phyloP scores from a whole-genome alignment of 441 rosid genomes.

The Geranium incanum region DNA sequence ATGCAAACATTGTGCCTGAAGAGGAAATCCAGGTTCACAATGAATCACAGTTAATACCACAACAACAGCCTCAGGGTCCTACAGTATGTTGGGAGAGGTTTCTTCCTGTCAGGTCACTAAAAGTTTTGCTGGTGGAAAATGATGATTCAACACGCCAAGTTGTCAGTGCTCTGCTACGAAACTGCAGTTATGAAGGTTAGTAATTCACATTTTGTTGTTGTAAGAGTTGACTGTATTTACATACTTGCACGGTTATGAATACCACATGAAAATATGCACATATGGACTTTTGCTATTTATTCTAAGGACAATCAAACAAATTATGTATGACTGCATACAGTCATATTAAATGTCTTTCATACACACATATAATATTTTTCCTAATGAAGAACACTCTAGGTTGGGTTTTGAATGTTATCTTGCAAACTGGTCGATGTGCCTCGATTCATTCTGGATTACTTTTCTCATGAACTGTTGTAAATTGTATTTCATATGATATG shows the following conservation, averaged over 20 bases:
- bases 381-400: not conserved
- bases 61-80: slow-evolving; percentile 40
- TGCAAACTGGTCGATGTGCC: not conserved
- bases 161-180: slow-evolving; percentile 66
- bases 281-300: too few relatives aligned
- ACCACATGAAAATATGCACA: not conserved
- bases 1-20: slow-evolving; percentile 28
- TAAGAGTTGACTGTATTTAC: not conserved
- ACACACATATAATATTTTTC: not conserved
- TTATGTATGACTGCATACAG: not conserved
- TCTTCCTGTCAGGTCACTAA: slow-evolving; percentile 57
- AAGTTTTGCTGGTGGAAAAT: slow-evolving; percentile 77
- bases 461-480: not conserved
- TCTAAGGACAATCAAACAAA: too few relatives aligned
- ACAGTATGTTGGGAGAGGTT: slow-evolving; percentile 64
- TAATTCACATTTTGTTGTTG: not conserved
- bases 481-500: not conserved
- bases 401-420: too few relatives aligned
- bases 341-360: not conserved
- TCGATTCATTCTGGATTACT: not conserved
- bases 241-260: too few relatives aligned
- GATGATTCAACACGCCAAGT: slow-evolving; percentile 78
- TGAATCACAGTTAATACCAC: slow-evolving; percentile 36
- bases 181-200: slow-evolving; percentile 82
- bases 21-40: slow-evolving; percentile 29